Base-by-base conservation (phyloP, 495 filamentous ascomycete genomes). In the Podospora fimiseda region DNA sequence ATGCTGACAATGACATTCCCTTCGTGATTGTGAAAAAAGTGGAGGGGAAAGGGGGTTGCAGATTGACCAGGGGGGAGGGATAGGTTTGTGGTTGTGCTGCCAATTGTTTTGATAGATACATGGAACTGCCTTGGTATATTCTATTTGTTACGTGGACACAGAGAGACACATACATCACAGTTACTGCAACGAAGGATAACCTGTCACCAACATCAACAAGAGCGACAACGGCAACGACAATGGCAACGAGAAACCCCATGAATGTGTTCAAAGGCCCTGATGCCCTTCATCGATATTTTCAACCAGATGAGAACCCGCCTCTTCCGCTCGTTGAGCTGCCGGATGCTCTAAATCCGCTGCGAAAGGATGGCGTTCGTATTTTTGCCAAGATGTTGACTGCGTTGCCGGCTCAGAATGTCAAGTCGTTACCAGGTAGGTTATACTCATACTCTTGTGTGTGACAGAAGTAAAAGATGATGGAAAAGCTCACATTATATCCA, bases 331-430 rank as follows among this genome's bases (percentile, higher is more conserved):
- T 84, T 14, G 81, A 84, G 63, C 64, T 84, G 3, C 81, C 81
- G 6, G 67, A 68, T 30, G 59, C 69, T 38, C 61, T 84, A 52
- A 84, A 84, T 52, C 80, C 81, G 9, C 78, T 73, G 44, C 62
- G 70, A 22, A 24, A 71, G 21, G 78, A 84, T 76, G 78, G 76
- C 3, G 77, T 84, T 9, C 73, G 79, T 15, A 80, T 84, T 46
- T 84, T 80, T 57, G 80, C 80, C 13, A 84, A 84, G 66, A 76
- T 84, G 77, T 74, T 84, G 71, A 81, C 77, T 15, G 73, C 74
- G 67, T 75, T 80, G 52, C 81, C 81, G 15, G 79, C 80, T 33
- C 79, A 83, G 50, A 84, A 83, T 56, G 81, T 84, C 59, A 84
- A 84, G 52, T 76, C 77, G 3, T 71, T 84, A 62, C 80, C 81